Percentiles rank a stretch among this genome's conserved stretches.
Evolutionary conservation across 768 basidiomycete genomes (phyloP).

Genomic region (Pleurotus ostreatus): DNA sequence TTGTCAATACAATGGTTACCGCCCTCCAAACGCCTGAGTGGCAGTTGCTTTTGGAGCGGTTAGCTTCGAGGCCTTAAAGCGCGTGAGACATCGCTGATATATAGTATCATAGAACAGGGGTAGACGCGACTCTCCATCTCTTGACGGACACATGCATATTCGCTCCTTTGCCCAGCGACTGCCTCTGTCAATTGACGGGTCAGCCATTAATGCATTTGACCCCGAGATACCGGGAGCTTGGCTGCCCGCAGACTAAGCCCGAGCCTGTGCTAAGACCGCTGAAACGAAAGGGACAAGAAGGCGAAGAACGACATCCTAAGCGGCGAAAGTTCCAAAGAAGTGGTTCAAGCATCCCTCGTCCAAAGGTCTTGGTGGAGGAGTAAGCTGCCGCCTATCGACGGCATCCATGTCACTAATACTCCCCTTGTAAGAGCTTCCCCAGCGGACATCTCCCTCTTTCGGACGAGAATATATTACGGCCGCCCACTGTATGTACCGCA

Average conservation of each 20-base stretch:
- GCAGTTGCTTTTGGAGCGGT: slow-evolving; percentile 63
- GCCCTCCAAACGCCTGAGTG: slow-evolving; percentile 64
- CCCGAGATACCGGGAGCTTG: slow-evolving; percentile 20
- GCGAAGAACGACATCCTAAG: slow-evolving; percentile 21
- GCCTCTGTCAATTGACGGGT: slow-evolving; percentile 81
- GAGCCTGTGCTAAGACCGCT: slow-evolving; percentile 5
- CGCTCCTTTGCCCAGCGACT: slow-evolving; percentile 74
- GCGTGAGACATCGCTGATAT: neutral
- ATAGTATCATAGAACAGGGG: slow-evolving; percentile 59
- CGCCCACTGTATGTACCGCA: slow-evolving; percentile 51
- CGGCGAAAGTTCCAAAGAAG: slow-evolving; percentile 22
- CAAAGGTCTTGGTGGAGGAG: neutral
- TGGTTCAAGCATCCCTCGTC: neutral
- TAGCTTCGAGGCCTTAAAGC: slow-evolving; percentile 10
- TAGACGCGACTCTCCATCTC: slow-evolving; percentile 72
- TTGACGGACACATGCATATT: slow-evolving; percentile 75
- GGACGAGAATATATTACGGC: slow-evolving; percentile 65
- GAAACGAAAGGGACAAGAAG: slow-evolving; percentile 10
- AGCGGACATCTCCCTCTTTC: slow-evolving; percentile 47
- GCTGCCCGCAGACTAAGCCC: neutral
- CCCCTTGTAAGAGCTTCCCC: slow-evolving; percentile 33
- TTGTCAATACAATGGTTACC: slow-evolving; percentile 73
- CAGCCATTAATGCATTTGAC: slow-evolving; percentile 47
- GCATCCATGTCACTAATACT: neutral
- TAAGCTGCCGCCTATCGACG: neutral